A percentile compares a stretch with the other conserved stretches of the same genome.
phyloP scores from a whole-genome alignment of 2,329 filamentous ascomycete species.

The Coniochaeta sp. region DNA sequence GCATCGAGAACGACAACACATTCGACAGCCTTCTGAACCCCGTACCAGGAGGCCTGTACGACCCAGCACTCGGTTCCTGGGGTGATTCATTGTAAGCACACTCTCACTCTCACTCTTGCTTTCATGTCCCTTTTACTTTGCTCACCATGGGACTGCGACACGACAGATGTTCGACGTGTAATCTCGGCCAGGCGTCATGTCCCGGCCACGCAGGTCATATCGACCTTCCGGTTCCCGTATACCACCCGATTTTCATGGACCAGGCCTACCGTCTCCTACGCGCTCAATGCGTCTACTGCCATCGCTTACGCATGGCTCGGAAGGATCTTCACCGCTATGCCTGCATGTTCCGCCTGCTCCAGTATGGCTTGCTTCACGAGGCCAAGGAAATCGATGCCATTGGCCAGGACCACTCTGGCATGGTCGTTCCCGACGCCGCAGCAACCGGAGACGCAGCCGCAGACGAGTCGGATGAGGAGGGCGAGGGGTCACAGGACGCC shows the following conservation, averaged over 20 bases:
- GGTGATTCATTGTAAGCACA: constrained; percentile 73
- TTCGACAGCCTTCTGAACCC: constrained; percentile 90
- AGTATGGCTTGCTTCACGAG: constrained; percentile 73
- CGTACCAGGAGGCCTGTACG: constrained; percentile 84
- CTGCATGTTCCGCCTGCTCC: constrained; percentile 80
- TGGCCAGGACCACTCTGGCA: constrained; percentile 37
- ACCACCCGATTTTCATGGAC: constrained; percentile 95
- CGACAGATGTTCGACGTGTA: constrained; percentile 85
- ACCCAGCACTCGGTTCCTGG: constrained; percentile 85
- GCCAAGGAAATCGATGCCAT: constrained; percentile 50
- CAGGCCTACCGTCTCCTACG: constrained; percentile 80
- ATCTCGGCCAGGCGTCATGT: constrained; percentile 72
- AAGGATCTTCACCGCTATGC: constrained; percentile 69
- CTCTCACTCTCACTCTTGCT: background rate
- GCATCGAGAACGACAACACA: constrained; percentile 88
- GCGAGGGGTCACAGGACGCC: constrained; percentile 44
- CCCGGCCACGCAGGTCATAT: constrained; percentile 94
- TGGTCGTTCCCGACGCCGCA: constrained; percentile 29
- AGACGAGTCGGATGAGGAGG: constrained; percentile 54
- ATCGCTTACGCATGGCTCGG: constrained; percentile 73
- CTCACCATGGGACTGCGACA: too few species aligned
- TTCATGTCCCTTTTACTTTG: background rate
- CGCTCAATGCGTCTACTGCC: constrained; percentile 86
- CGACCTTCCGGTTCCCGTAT: constrained; percentile 85
- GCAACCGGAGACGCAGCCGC: constrained; percentile 37